Evolutionary conservation across 2,329 filamentous ascomycete genomes (phyloP), one percentile per base, ranked within the genome.

Genomic region (Hypomyces rosellus): DNA sequence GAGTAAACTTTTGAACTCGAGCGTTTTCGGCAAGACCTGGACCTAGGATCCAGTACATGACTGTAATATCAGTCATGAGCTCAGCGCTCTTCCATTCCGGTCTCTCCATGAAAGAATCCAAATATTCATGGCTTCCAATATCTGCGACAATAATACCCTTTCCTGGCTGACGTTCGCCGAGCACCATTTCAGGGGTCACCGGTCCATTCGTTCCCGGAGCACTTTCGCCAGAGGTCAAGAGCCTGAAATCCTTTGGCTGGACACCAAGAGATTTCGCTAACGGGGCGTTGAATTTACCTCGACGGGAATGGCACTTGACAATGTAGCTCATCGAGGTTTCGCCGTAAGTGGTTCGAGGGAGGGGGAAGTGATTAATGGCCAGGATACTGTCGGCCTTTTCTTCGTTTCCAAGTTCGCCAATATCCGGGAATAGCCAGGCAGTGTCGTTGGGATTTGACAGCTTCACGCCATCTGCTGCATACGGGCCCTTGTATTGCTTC

Each of bases 41-140:
- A 0, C 88, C 89, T 22, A 96, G 76, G 20, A 89, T 83, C 92
- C 93, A 99, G 58, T 93, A 80, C 45, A 95, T 79, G 38, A 77
- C 77, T 42, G 77, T 72, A 42, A 96, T 67, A 45, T 84, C 80
- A 6, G 73, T 73, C 75, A 89, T 88, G 34, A 95, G 71, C 30
- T 80, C 71, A 11, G 73, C 60, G 36, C 80, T 78, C 15, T 75
- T 71, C 83, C 88, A 91, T 65, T 96, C 92, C 3, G 83, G 76
- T 33, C 89, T 80, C 34, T 74, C 71, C 40, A 95, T 60, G 47
- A 96, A 75, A 5, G 78, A 69, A 12, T 85, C 80, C 22, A 97
- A 71, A 60, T 93, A 91, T 7, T 82, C 80, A 1, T 65, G 54
- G 13, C 84, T 79, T 1, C 89, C 88, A 7, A 99, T 66, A 58